Conservation (phyloP, 164 flowering plant genomes). For the Umbilicus rupestris region DNA sequence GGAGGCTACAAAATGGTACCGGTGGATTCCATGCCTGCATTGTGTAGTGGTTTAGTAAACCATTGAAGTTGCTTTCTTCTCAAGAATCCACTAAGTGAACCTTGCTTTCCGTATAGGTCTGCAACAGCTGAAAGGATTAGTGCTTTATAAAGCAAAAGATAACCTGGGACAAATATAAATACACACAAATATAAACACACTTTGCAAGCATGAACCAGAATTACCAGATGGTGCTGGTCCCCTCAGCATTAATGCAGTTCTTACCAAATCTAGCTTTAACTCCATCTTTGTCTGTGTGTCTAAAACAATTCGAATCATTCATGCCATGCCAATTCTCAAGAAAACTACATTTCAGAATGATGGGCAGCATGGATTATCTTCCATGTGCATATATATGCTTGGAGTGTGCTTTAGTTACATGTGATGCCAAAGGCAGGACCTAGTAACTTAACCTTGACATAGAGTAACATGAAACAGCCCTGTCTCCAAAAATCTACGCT, state of each 20-base stretch:
- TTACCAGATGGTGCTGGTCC: background rate
- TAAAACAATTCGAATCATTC: background rate
- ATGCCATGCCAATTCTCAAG: background rate
- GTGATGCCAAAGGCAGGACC: constrained; percentile 4
- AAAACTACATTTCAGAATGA: background rate
- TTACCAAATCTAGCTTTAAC: background rate
- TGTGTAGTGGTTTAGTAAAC: too few relatives aligned
- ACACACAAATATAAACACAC: background rate
- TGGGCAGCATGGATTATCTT: background rate
- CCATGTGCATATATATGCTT: constrained; percentile 3
- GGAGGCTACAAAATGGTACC: constrained; percentile 1
- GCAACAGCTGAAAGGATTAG: too few relatives aligned
- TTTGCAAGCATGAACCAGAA: constrained; percentile 1
- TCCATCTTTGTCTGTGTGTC: background rate
- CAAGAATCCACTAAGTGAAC: too few relatives aligned
- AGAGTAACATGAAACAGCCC: too few relatives aligned
- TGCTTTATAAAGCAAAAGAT: too few relatives aligned
- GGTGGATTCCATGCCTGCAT: background rate
- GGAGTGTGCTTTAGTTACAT: background rate
- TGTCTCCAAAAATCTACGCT: too few relatives aligned
- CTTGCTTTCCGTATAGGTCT: too few relatives aligned
- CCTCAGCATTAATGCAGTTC: background rate
- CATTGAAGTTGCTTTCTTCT: too few relatives aligned
- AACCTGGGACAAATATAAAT: background rate
- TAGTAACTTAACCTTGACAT: too few relatives aligned